Base-by-base conservation (phyloP, 192 early-diverging fungal genomes). In the Backusella morwellensis region DNA sequence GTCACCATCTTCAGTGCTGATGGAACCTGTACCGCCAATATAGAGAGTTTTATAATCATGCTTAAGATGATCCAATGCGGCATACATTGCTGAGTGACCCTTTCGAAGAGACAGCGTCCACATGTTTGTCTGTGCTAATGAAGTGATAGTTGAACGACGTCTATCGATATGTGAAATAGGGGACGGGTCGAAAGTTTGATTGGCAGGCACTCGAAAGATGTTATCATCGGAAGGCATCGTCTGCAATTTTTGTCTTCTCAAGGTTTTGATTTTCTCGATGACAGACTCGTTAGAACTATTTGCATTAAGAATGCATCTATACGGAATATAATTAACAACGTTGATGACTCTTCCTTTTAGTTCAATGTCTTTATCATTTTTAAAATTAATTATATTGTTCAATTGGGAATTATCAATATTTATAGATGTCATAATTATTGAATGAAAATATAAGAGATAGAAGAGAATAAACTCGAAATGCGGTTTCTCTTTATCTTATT, bases 21-120 rank as follows among this genome's bases (percentile, higher is more conserved):
- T 80, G 47, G 81, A 74, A 12, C 93, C 95, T 9, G 92, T 86
- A 86, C 90, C 93, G 68, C 95, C 95, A 44, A 99, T 82, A 68
- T 91, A 88, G 9, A 90, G 84, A 23, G 92, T 91, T n/a, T 90
- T 84, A 68, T 86, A 79, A 34, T 86, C 82, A 54, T 87, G 85
- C 36, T 69, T 69, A 34, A 97, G 86, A 6, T 93, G 90, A 32
- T 84, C 84, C 63, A 97, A 89, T 68, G 94, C 97, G 4, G 95
- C 89, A 80, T 93, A 95, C 86, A 97, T 92, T 40, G 97, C 95
- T 11, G 95, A 94, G 77, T 97, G 97, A 23, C 94, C 95, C 15
- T 91, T 78, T 50, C 95, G 85, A 34, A 83, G 85, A 54, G 66
- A 41, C 6, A 82, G 26, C 9, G 35, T 35, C 80, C 78, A 87